Evolutionary conservation across 2,329 filamentous ascomycete genomes (phyloP).

Genomic region (Emergomyces africanus): DNA sequence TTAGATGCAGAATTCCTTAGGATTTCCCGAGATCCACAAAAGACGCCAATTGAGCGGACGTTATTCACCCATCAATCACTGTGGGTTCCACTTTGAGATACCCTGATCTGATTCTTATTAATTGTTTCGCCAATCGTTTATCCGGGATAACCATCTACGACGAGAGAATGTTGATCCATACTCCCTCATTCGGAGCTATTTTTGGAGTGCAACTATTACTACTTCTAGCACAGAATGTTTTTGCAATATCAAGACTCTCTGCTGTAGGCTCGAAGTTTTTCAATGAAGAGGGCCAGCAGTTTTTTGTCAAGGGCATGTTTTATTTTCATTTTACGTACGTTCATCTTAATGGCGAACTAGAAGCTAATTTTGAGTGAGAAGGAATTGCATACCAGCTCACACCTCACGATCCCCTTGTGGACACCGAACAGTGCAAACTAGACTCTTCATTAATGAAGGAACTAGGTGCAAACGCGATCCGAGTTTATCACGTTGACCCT

Average conservation of each 20-base stretch:
- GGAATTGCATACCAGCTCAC: constrained; percentile 59
- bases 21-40: background rate
- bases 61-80: background rate
- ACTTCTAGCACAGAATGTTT: constrained; percentile 16
- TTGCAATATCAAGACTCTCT: constrained; percentile 43
- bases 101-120: background rate
- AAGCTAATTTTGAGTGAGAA: background rate
- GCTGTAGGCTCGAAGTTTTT: constrained; percentile 74
- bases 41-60: background rate
- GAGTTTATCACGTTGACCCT: constrained; percentile 77
- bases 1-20: background rate
- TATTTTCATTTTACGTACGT: background rate
- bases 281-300: constrained; percentile 64
- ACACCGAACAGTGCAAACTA: constrained; percentile 60
- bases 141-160: background rate
- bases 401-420: constrained; percentile 61
- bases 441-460: constrained; percentile 68
- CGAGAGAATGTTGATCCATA: background rate
- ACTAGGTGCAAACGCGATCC: constrained; percentile 70
- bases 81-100: background rate
- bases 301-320: constrained; percentile 62
- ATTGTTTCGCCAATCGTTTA: background rate
- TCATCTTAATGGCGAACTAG: background rate
- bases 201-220: constrained; percentile 16
- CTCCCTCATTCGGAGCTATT: background rate